A percentile compares a stretch with the other conserved stretches of the same genome.
phyloP scores from a whole-genome alignment of 768 basidiomycete genomes.

The Kwoniella mangroviensis region DNA sequence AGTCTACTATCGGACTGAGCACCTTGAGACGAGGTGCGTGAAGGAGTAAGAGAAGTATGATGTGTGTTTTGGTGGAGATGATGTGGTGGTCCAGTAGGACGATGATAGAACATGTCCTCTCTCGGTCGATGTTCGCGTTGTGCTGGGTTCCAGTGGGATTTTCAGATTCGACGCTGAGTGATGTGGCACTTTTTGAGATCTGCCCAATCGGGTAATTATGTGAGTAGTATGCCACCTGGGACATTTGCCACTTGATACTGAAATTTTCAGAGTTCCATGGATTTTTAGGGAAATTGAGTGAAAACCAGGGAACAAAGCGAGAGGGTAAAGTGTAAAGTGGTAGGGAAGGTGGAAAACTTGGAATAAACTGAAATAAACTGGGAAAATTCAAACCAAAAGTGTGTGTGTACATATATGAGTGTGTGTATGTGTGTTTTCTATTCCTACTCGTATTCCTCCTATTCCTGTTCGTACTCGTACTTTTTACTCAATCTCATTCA shows the following conservation, averaged over 20 bases:
- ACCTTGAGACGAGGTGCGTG: background rate
- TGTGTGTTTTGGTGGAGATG: slow-evolving; percentile 10
- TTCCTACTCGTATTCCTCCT: too few species aligned
- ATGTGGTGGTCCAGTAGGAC: background rate
- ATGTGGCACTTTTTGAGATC: background rate
- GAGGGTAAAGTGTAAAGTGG: slow-evolving; percentile 1
- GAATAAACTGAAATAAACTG: too few species aligned
- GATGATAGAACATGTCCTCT: background rate
- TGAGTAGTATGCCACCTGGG: background rate
- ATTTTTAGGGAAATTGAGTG: background rate
- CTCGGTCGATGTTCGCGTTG: background rate
- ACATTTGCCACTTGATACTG: slow-evolving; percentile 5
- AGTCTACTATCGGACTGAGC: background rate
- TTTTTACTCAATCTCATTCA: background rate
- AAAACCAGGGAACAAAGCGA: background rate
- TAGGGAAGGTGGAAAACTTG: too few species aligned
- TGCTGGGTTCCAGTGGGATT: background rate
- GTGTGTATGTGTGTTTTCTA: too few species aligned
- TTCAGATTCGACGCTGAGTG: background rate
- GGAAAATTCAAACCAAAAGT: too few species aligned
- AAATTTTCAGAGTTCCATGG: background rate
- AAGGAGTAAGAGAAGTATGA: slow-evolving; percentile 1
- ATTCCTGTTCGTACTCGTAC: background rate
- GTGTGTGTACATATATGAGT: too few species aligned
- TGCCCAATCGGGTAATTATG: background rate